phyloP scores from a whole-genome alignment of 2,329 filamentous ascomycete genomes.

The Shiraia sp. region DNA sequence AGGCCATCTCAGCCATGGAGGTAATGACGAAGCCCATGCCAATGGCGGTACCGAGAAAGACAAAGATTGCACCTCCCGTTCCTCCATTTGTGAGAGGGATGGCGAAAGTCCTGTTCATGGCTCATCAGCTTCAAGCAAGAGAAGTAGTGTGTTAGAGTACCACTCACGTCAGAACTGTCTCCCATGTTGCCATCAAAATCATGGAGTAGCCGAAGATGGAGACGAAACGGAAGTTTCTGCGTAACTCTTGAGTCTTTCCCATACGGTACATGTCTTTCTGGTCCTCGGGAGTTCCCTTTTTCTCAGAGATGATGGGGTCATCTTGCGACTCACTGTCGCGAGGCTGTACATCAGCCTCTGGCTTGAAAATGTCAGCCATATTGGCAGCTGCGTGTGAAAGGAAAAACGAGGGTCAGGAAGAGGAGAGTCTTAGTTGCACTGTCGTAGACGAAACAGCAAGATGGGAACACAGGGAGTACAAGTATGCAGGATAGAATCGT shows the following conservation, averaged over 20 bases:
- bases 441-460: no score
- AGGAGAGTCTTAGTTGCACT: not conserved
- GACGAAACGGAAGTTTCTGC: conserved; percentile 30
- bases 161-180: conserved; percentile 22
- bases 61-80: conserved; percentile 27
- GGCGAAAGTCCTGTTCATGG: conserved; percentile 13
- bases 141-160: no score
- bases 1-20: conserved; percentile 36
- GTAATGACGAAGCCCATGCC: conserved; percentile 27
- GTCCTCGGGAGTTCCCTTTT: conserved; percentile 23
- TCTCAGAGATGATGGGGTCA: conserved; percentile 13
- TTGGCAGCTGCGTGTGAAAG: not conserved
- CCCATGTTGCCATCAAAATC: conserved; percentile 35
- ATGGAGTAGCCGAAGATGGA: conserved; percentile 33
- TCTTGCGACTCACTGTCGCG: conserved; percentile 15
- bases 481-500: no score
- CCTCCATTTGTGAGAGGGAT: conserved; percentile 32
- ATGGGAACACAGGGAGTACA: no score
- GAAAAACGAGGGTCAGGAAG: not conserved
- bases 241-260: conserved; percentile 33
- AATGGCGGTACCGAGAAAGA: conserved; percentile 26
- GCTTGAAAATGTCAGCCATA: conserved; percentile 6
- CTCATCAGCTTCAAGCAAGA: not conserved
- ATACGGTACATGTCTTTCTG: conserved; percentile 33
- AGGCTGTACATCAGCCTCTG: conserved; percentile 3